Base-by-base conservation (phyloP, 2,329 filamentous ascomycete genomes). In the Fusarium pseudocircinatum region DNA sequence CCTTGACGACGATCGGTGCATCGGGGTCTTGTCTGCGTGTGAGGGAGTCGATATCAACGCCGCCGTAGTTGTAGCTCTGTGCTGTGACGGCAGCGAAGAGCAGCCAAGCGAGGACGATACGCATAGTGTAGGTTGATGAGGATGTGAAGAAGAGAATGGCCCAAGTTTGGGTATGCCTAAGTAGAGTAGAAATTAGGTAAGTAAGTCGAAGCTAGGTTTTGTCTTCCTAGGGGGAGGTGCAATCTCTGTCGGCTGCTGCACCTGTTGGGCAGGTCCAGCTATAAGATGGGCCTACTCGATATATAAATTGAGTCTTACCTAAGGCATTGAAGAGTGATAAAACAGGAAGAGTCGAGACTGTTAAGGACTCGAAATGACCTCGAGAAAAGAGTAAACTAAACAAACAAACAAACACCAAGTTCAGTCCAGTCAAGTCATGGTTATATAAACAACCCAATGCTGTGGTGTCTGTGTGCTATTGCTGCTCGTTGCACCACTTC, bases 11-110 rank as follows among this genome's bases (percentile, higher is more conserved):
- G 50, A 88, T 81, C 24, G 76, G 69, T 69, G 77, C 36, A 78
- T 78, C 42, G 52, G 74, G 37, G 67, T 81, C 79, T 52, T 85
- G 82, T 44, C 86, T 83, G 66, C 84, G 85, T 36, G 82, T 78
- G 30, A 85, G 75, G 15, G 75, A 78, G 34, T 80, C 77, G 26
- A 83, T 78, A 69, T 86, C 84, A 59, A 84, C 82, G n/a, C 87
- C 82, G n/a, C 87, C 87, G 75, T 88, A 89, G 73, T 89, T 79
- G 72, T 90, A 90, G 30, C 78, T 59, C 28, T 79, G 76, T n/a
- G 77, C 76, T 15, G 77, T 72, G 12, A 56, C 18, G 20, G 36
- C 60, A 14, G 69, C 44, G 10, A 70, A 32, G 74, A 67, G 57
- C 59, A 53, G n/a, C 59, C 53, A 56, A 34, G 66, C 39, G 50